Evolutionary conservation across 768 basidiomycete species (phyloP).

Genomic region (Tubosaeta brunneosetosa): DNA sequence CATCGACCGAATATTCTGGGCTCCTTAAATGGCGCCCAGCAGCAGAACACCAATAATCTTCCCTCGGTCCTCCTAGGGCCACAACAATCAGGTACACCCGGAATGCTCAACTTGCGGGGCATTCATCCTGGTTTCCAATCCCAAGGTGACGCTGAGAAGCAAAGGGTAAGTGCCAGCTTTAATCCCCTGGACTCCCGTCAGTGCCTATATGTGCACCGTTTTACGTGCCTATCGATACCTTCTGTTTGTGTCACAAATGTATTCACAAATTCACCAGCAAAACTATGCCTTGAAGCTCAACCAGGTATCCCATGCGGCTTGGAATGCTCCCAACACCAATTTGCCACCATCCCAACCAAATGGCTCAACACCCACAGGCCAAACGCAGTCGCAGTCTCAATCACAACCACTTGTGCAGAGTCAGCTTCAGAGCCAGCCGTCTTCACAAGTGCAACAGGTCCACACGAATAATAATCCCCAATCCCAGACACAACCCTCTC

Average conservation of each 20-base stretch:
- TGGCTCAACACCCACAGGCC: slow-evolving; percentile 20
- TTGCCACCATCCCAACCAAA: slow-evolving; percentile 31
- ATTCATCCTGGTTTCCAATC: slow-evolving; percentile 44
- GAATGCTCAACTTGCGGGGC: slow-evolving; percentile 56
- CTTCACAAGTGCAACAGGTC: slow-evolving; percentile 27
- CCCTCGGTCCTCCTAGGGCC: slow-evolving; percentile 36
- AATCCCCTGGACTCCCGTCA: background rate
- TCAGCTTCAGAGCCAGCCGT: slow-evolving; percentile 21
- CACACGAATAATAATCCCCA: slow-evolving; percentile 32
- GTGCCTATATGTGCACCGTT: slow-evolving; percentile 1
- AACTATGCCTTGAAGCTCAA: slow-evolving; percentile 63
- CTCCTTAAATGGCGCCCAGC: slow-evolving; percentile 34
- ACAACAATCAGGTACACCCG: slow-evolving; percentile 54
- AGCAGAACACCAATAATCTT: slow-evolving; percentile 15
- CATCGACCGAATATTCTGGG: slow-evolving; percentile 58
- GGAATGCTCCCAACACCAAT: slow-evolving; percentile 56
- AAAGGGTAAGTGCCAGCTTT: slow-evolving; percentile 47
- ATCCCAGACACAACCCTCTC: slow-evolving; percentile 32
- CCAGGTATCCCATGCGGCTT: slow-evolving; percentile 57
- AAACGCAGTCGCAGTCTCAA: slow-evolving; percentile 22
- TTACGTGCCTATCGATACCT: background rate
- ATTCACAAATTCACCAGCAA: slow-evolving; percentile 36
- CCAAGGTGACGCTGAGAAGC: slow-evolving; percentile 62
- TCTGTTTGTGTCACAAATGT: background rate
- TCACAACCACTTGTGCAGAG: slow-evolving; percentile 22